Evolutionary conservation across 169 alveolate genomes (phyloP), one percentile per base, ranked within the genome.

Genomic region (Babesia caballi): DNA sequence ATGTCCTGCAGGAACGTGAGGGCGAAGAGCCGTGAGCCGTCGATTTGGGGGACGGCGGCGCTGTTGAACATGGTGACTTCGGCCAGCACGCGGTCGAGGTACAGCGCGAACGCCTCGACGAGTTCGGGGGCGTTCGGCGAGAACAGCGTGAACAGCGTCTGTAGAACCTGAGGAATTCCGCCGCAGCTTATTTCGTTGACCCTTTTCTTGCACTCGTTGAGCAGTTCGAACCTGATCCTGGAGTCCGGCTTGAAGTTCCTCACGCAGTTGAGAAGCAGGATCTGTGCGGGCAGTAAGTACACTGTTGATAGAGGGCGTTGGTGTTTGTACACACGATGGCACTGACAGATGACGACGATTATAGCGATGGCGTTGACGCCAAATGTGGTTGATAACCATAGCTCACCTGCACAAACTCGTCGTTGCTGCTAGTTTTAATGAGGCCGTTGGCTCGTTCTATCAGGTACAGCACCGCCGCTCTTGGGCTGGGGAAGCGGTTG

Each of bases 381-480:
- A 38, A 38, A 38, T 3, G 44, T 38, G 3, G 15, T 1, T 1
- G 44, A 8, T 17, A 38, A 38, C 15, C 44, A 38, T n/a, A n/a
- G 9, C 80, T 12, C 28, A 77, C 85, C 72, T 77, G 85, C 23
- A 77, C 57, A 50, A 77, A 77, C 28, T 77, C 77, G 56, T 77
- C 85, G 8, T 28, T 21, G 15, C 52, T 42, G 52, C 82, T 36
- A 15, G 53, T 8, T 25, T 56, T 42, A 17, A 77, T 44, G 56
- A 53, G 23, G 38, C 33, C 49, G 44, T 54, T 49, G 15, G 80
- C 70, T 23, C 38, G 51, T 15, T 77, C 85, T 19, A 67, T 60
- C 33, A 77, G 52, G 25, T 40, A 44, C n/a, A 66, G 33, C 32
- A 77, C 56, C 11, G 78, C 80, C 19, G 85, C 50, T 11, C 81